A percentile compares a stretch with the other conserved stretches of the same genome.
phyloP scores from a whole-genome alignment of 257 asterid genomes.

The Fraxinus cuspidata region DNA sequence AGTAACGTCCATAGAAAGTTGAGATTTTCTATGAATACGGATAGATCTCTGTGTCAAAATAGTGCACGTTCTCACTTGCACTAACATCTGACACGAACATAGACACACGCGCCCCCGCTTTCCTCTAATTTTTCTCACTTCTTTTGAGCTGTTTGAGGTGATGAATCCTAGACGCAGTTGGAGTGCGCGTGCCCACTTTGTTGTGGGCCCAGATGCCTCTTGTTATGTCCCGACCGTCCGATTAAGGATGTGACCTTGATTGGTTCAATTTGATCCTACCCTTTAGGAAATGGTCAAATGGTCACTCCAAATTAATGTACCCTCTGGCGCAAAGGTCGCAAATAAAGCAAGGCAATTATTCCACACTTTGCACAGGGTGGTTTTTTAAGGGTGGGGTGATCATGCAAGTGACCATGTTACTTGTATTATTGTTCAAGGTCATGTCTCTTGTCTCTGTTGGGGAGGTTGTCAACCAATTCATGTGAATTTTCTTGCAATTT shows the following conservation, averaged over 20 bases:
- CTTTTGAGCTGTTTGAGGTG: constrained; percentile 17
- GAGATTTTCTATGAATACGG: not conserved
- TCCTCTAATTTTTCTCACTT: constrained; percentile 1
- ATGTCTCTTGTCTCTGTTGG: too few relatives aligned
- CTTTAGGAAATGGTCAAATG: not conserved
- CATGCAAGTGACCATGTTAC: too few relatives aligned
- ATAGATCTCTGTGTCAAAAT: constrained; percentile 20
- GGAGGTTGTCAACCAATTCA: too few relatives aligned
- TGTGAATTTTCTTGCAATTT: too few relatives aligned
- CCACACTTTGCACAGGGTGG: not conserved
- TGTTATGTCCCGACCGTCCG: not conserved
- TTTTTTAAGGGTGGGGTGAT: too few relatives aligned
- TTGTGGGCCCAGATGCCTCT: not conserved
- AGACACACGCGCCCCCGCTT: not conserved
- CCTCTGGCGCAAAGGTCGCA: not conserved
- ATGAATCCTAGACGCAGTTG: constrained; percentile 11
- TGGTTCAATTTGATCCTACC: not conserved
- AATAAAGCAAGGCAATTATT: not conserved
- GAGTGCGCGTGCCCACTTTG: constrained; percentile 6
- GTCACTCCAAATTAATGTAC: not conserved
- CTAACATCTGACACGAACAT: constrained; percentile 18
- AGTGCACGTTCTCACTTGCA: constrained; percentile 20
- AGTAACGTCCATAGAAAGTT: too few relatives aligned
- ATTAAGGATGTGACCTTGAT: not conserved
- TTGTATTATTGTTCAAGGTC: too few relatives aligned